Evolutionary conservation across 2,329 filamentous ascomycete genomes (phyloP).

Genomic region (Metarhizium sp.): DNA sequence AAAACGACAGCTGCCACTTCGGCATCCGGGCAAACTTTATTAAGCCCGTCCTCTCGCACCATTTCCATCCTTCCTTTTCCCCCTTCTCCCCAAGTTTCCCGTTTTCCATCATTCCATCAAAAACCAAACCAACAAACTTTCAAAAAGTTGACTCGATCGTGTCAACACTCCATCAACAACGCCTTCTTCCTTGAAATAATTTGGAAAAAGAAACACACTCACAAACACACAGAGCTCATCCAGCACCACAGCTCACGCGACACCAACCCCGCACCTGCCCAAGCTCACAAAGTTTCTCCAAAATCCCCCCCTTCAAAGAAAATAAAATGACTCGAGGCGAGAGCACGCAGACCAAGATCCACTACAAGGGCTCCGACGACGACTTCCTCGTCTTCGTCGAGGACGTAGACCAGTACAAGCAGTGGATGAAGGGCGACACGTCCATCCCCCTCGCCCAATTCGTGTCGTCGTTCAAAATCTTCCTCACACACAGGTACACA

Average conservation of each 20-base stretch:
- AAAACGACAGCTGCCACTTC: too few relatives aligned
- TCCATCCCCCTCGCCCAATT: conserved; percentile 75
- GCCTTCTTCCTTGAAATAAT: too few relatives aligned
- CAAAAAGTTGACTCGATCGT: too few relatives aligned
- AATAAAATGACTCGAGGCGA: conserved; percentile 56
- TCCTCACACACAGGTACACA: conserved; percentile 78
- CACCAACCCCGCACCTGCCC: not conserved
- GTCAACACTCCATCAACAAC: not conserved
- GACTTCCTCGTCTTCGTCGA: conserved; percentile 54
- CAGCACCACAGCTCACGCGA: too few relatives aligned
- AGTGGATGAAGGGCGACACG: conserved; percentile 70
- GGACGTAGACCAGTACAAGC: conserved; percentile 53
- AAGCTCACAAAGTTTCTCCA: conserved; percentile 16
- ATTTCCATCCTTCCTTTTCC: not conserved
- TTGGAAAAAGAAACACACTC: too few relatives aligned
- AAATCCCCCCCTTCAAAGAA: conserved; percentile 21
- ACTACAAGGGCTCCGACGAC: conserved; percentile 65
- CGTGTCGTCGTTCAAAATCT: conserved; percentile 80
- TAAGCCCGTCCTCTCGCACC: not conserved
- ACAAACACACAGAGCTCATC: too few relatives aligned
- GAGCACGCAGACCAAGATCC: conserved; percentile 63
- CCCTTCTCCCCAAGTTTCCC: not conserved
- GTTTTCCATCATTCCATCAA: not conserved
- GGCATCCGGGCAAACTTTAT: not conserved
- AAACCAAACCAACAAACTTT: too few relatives aligned